Conservation (phyloP, 116 monocot genomes). For the Phalaenopsis hybrid region DNA sequence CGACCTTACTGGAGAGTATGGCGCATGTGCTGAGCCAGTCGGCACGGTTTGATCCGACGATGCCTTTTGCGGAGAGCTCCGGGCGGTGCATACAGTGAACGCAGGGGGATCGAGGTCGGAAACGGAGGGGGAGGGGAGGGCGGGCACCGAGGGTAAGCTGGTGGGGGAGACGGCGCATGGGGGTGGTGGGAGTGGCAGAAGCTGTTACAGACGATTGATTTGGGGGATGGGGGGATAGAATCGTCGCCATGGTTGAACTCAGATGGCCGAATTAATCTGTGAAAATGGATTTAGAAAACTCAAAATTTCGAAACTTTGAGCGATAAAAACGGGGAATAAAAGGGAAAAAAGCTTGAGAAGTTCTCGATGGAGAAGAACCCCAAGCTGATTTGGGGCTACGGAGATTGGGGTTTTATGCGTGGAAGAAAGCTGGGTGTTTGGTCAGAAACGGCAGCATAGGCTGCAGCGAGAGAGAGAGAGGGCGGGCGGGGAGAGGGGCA, state of each 20-base stretch:
- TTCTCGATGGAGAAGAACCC: constrained; percentile 7
- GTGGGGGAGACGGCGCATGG: not conserved
- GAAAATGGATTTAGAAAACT: not conserved
- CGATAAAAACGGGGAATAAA: not conserved
- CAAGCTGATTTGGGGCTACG: not conserved
- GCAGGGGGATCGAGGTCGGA: not conserved
- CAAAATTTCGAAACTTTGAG: too few species aligned
- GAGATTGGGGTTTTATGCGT: not conserved
- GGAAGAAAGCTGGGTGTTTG: not conserved
- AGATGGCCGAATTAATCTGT: not conserved
- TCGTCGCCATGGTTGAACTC: not conserved
- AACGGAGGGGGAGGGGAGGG: not conserved
- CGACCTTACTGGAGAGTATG: constrained; percentile 41
- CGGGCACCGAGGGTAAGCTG: not conserved
- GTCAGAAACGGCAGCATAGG: not conserved
- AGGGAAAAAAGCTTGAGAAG: not conserved
- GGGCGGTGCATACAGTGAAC: constrained; percentile 17
- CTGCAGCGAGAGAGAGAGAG: not conserved
- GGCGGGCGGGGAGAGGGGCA: not conserved
- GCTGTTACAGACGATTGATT: not conserved
- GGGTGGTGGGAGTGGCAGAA: not conserved
- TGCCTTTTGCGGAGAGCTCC: constrained; percentile 20
- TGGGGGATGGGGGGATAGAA: not conserved
- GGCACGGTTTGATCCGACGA: constrained; percentile 21
- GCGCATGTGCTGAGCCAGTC: constrained; percentile 60